Evolutionary conservation across 1,139 yeast species (phyloP), one percentile per base, ranked within the genome.

Genomic region (Debaryomyces robertsiae): DNA sequence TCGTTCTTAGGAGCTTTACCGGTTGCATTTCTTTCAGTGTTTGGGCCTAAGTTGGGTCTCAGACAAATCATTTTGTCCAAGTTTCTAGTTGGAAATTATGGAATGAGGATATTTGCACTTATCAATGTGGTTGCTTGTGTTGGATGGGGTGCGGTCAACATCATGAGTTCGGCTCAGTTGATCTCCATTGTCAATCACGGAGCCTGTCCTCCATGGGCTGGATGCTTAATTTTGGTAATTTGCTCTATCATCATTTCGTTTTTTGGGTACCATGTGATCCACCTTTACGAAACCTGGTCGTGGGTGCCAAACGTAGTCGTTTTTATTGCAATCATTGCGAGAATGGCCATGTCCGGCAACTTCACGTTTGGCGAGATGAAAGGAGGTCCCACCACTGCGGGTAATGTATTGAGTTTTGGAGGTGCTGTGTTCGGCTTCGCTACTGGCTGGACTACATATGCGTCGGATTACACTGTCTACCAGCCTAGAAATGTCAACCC

Each of bases 101-200:
- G 86, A 38, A 83, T 86, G 65, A 77, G 95, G 60, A 72, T 90
- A 43, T 86, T 90, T 57, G 84, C 95, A 13, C 61, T 84, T 32
- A 73, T 90, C 56, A 90, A 90, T 60, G 79, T 83, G 55, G 64
- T 90, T 54, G 94, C 96, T 11, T 88, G 96, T 76, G 78, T 90
- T 48, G 97, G 97, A 50, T 90, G 97, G 97, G 90, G 95, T 64
- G 88, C 95, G 13, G 94, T 89, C 35, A 91, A 90, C 65, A 86
- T 89, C 49, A 87, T 90, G 80, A 85, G 90, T 19, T 82, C 94
- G 27, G 95, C 96, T 17, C 95, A 88, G 61, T 72, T 90, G 57
- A 73, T 90, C 50, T 82, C 84, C 64, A 81, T 86, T 60, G 83
- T 89, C 48, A 87, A 88, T 65, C 69, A 77, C 54, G 79, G 77